These are phyloP conservation scores for Lecanicillium sp. DNA, from an alignment of 2,329 filamentous ascomycete species.

Conservation along the genomic window DNA sequence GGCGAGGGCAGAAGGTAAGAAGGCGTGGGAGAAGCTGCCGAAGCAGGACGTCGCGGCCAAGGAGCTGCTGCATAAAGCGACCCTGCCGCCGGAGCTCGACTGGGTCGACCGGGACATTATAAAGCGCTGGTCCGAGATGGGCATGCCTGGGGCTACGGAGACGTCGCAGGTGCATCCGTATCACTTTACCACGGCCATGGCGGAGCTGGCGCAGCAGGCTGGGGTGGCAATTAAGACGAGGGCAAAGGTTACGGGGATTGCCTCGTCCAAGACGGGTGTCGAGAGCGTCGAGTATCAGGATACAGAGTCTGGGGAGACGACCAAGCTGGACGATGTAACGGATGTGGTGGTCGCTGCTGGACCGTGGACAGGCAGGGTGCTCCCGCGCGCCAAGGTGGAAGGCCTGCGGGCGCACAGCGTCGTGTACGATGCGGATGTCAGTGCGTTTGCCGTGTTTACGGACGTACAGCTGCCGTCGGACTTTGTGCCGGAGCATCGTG, in stretches of 20 bases:
- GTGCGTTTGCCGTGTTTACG: conserved; percentile 76
- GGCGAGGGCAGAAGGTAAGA: conserved; percentile 28
- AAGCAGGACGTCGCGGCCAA: conserved; percentile 47
- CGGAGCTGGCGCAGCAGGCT: conserved; percentile 61
- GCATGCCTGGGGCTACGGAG: conserved; percentile 54
- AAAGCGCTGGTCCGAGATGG: conserved; percentile 74
- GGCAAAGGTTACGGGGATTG: conserved; percentile 60
- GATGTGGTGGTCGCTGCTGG: conserved; percentile 51
- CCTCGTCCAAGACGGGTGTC: conserved; percentile 43
- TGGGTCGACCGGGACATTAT: conserved; percentile 70
- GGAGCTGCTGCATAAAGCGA: conserved; percentile 43
- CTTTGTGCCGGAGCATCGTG: conserved; percentile 47
- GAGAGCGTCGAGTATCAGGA: conserved; percentile 54
- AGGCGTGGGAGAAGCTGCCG: conserved; percentile 52
- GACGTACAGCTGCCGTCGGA: conserved; percentile 66
- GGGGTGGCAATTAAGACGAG: conserved; percentile 62
- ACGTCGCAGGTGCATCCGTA: conserved; percentile 93
- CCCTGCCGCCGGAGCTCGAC: conserved; percentile 70
- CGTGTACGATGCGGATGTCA: conserved; percentile 56
- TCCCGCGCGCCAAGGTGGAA: conserved; percentile 50
- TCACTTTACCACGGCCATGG: conserved; percentile 82
- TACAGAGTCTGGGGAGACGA: conserved; percentile 28
- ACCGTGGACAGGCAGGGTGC: conserved; percentile 54
- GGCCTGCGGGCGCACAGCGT: conserved; percentile 58
- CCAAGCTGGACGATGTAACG: conserved; percentile 36